Evolutionary conservation across 768 basidiomycete species (phyloP).

Genomic region (Rhizopogon roseolus): DNA sequence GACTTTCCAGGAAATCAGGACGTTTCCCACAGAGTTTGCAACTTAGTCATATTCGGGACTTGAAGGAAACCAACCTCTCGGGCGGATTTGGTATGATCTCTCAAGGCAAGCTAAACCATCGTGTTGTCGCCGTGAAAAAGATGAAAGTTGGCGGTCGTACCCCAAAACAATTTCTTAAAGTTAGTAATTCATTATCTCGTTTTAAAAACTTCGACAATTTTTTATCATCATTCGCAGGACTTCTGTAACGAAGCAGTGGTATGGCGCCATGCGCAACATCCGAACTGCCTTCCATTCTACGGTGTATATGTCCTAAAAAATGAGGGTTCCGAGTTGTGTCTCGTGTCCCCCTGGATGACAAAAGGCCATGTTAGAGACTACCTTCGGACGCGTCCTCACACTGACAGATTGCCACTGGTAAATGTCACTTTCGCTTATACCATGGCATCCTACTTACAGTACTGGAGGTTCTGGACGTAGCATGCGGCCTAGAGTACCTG

Average conservation of each 20-base stretch:
- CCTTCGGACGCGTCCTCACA: slow-evolving; percentile 18
- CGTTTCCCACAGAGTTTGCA: slow-evolving; percentile 13
- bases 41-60: slow-evolving; percentile 5
- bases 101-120: slow-evolving; percentile 12
- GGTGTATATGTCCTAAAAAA: slow-evolving; percentile 20
- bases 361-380: slow-evolving; percentile 26
- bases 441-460: not conserved
- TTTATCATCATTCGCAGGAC: slow-evolving; percentile 5
- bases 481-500: slow-evolving; percentile 37
- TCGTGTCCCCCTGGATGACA: slow-evolving; percentile 39
- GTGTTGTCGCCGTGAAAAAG: slow-evolving; percentile 24
- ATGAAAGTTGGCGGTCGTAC: not conserved
- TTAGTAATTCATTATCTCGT: slow-evolving; percentile 1
- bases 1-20: slow-evolving; percentile 14
- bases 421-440: slow-evolving; percentile 4
- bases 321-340: slow-evolving; percentile 7
- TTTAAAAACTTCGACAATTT: not conserved
- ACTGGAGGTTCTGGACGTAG: slow-evolving; percentile 37
- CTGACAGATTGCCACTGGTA: slow-evolving; percentile 27
- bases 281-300: slow-evolving; percentile 31
- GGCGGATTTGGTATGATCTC: slow-evolving; percentile 20
- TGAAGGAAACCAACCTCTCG: slow-evolving; percentile 6
- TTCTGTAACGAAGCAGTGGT: slow-evolving; percentile 27
- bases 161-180: slow-evolving; percentile 12
- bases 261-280: slow-evolving; percentile 30